phyloP scores from a whole-genome alignment of 352 stramenopile species.

The Pythium diclinum region DNA sequence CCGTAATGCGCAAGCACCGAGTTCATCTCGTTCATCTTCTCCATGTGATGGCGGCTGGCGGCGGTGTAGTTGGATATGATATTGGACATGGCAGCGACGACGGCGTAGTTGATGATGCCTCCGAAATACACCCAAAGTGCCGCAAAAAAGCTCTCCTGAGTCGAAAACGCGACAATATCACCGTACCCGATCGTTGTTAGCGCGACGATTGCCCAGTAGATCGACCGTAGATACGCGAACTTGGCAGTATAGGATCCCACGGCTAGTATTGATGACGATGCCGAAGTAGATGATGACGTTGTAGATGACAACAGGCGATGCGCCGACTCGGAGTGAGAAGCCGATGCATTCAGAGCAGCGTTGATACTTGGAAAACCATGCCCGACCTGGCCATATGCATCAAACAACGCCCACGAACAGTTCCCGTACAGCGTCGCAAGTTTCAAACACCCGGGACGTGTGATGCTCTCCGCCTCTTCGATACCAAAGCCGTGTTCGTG shows the following conservation, averaged over 20 bases:
- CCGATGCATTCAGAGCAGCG: neutral
- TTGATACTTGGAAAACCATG: constrained; percentile 30
- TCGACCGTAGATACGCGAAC: constrained; percentile 64
- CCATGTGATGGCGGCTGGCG: constrained; percentile 49
- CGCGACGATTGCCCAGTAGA: constrained; percentile 75
- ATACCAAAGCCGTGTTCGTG: constrained; percentile 27
- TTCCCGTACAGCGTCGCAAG: constrained; percentile 48
- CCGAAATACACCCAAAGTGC: constrained; percentile 64
- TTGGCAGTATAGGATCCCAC: constrained; percentile 44
- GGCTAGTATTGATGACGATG: neutral
- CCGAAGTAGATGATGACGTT: neutral
- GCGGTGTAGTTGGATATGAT: constrained; percentile 73
- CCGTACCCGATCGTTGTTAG: constrained; percentile 77
- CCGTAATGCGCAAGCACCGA: constrained; percentile 56
- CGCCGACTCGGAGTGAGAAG: neutral
- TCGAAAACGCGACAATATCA: constrained; percentile 75
- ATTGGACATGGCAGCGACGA: constrained; percentile 75
- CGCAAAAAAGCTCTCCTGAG: constrained; percentile 62
- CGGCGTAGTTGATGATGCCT: constrained; percentile 75
- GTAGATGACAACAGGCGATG: constrained; percentile 13
- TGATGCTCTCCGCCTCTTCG: constrained; percentile 25
- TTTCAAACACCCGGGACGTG: constrained; percentile 42
- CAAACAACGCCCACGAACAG: constrained; percentile 72
- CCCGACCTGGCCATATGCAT: constrained; percentile 63
- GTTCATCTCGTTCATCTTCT: constrained; percentile 72